These are phyloP conservation scores for Trametes sanguinea DNA, from an alignment of 768 basidiomycete species.

Conservation along the genomic window DNA sequence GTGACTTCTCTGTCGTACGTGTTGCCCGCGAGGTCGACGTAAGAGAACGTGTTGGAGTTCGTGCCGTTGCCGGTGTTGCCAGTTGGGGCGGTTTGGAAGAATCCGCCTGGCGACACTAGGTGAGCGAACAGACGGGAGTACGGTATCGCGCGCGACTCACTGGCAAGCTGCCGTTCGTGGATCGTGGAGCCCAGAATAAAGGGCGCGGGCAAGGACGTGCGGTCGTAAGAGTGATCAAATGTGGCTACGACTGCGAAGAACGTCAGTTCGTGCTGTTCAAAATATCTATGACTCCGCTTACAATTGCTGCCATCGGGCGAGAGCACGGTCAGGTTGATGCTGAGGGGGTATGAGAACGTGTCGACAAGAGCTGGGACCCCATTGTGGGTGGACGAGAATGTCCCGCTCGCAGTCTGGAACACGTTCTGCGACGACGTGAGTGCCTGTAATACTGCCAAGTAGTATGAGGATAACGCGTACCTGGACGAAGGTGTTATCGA, in stretches of 20 bases:
- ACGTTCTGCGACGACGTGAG: conserved; percentile 41
- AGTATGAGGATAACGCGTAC: conserved; percentile 25
- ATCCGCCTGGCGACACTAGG: conserved; percentile 43
- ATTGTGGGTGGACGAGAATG: conserved; percentile 50
- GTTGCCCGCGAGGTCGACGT: conserved; percentile 59
- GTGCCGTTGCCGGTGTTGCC: conserved; percentile 69
- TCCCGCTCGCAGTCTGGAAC: conserved; percentile 51
- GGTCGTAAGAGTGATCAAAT: conserved; percentile 72
- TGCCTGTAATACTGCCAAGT: too few relatives aligned
- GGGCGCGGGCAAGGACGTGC: conserved; percentile 57
- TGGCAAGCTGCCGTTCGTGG: conserved; percentile 56
- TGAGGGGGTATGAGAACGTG: conserved; percentile 54
- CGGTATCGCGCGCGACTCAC: conserved; percentile 37
- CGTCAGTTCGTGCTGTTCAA: background rate
- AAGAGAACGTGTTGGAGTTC: conserved; percentile 66
- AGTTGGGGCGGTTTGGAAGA: conserved; percentile 44
- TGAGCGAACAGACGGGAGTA: background rate
- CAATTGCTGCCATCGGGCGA: conserved; percentile 36
- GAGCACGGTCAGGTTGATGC: conserved; percentile 42
- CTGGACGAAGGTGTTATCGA: conserved; percentile 47
- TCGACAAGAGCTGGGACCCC: conserved; percentile 47
- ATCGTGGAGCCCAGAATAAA: conserved; percentile 62
- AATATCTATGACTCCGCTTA: conserved; percentile 20
- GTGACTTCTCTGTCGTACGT: conserved; percentile 63
- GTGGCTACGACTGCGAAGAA: conserved; percentile 44